Percentiles rank a stretch among this genome's conserved stretches.
phyloP scores from a whole-genome alignment of 2,329 filamentous ascomycete genomes.

The Fusarium pseudograminearum region DNA sequence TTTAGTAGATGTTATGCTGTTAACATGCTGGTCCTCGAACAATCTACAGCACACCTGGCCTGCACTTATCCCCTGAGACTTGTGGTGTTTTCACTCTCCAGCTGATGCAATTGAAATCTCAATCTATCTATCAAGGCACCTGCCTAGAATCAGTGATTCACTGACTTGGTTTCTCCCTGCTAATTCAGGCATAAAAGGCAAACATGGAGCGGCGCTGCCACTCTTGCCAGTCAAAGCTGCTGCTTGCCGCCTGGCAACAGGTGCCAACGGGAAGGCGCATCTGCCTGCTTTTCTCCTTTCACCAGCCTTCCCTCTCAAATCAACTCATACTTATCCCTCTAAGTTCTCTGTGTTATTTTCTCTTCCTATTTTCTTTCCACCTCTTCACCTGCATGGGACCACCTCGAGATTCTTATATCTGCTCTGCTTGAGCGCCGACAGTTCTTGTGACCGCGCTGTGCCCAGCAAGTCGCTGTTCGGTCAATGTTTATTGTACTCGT shows the following conservation, averaged over 20 bases:
- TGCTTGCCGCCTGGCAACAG: conserved; percentile 13
- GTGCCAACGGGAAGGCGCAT: conserved; percentile 16
- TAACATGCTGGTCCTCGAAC: neutral
- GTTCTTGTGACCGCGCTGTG: neutral
- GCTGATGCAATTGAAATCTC: neutral
- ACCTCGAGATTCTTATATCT: neutral
- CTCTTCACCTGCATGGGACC: neutral
- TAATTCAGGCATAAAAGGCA: neutral
- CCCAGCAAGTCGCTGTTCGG: neutral
- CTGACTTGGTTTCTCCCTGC: neutral
- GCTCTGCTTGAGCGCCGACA: neutral
- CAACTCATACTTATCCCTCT: neutral
- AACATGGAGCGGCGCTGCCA: conserved; percentile 1
- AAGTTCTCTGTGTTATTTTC: neutral
- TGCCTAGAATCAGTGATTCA: conserved; percentile 9
- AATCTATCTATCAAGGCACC: neutral
- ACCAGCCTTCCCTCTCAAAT: neutral
- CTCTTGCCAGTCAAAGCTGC: neutral
- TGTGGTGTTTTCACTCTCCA: neutral
- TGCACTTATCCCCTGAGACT: neutral
- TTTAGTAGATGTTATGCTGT: neutral
- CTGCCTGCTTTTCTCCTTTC: conserved; percentile 1
- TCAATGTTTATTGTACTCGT: neutral
- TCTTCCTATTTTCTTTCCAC: too few species aligned
- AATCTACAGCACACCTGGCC: neutral